Evolutionary conservation across 495 filamentous ascomycete genomes (phyloP), one percentile per base, ranked within the genome.

Genomic region (Penicillium macrosclerotiorum): DNA sequence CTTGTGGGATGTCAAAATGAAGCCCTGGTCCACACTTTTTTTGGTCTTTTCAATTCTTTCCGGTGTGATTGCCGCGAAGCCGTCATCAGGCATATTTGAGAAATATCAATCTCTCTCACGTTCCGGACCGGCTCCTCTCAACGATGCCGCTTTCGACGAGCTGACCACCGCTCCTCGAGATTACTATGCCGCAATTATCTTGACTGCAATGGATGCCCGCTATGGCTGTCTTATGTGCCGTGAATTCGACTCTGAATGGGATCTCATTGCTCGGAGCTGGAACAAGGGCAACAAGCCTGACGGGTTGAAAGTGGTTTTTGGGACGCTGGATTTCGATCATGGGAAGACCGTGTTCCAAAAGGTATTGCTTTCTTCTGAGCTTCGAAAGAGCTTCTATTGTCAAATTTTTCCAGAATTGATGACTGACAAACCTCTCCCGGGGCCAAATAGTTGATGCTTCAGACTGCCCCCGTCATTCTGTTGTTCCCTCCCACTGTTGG

Each of bases 221-320:
- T 96, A 85, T 70, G 89, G 88, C 20, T 99, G 93, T 63, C 68
- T 82, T 41, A 74, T 96, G 35, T 99, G 93, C 63, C 79, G 81
- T 26, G 87, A 94, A 42, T 96, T 97, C 68, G 84, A 93, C 59
- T 86, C 93, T 1, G 94, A 99, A 68, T 99, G 90, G 85, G 88
- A 95, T 18, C 64, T 99, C 17, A 77, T 99, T 24, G 78, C 80
- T 12, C 86, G 80, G 60, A 94, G 89, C 72, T 99, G 93, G 93
- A 76, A 75, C 47, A 86, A 82, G 59, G 89, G 86, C 2, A 82
- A 90, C 64, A 88, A 85, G 68, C 64, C 74, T 24, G 85, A 80
- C 30, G 83, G 84, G 20, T 80, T 87, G 27, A 75, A 86, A 42
- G 52, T 95, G 42, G 59, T 96, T 37, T 95, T 89, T 70, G 88